Base-by-base conservation (phyloP, 257 asterid genomes). In the Primulina eburnea region DNA sequence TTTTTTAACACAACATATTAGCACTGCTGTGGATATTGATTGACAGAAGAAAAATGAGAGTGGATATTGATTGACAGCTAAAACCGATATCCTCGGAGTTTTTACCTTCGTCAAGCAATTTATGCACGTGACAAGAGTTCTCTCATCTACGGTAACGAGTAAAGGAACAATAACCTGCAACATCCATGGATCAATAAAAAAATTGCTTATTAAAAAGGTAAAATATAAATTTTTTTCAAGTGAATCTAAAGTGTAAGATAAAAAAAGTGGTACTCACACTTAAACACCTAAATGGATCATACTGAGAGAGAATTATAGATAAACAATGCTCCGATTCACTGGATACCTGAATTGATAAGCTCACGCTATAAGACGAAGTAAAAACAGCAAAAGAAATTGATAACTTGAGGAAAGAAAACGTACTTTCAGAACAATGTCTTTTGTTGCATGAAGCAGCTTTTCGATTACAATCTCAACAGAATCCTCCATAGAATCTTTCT, bases 51-150 rank as follows among this genome's bases (percentile, higher is more conserved):
- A 62, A 60, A 69, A 32, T 63, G 64, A 29, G 24, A 68, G 18
- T 56, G 21, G 55, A 56, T 62, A 56, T 20, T 53, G 33, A 62
- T 9, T 8, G 30, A 58, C 11, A 71, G 33, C 35, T 12, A 43
- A 24, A 64, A 63, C 9, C 3, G 43, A 38, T 11, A 11, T 43
- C 53, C 53, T 43, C 53, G 12, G 53, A 43, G 53, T 43, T 43
- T 43, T 43, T 83, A 94, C 99, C 99, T 94, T 91, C 65, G 99
- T 94, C 83, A 94, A 82, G 85, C 98, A 91, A 85, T 92, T 94
- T 72, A 92, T 87, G 84, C 98, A 94, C 33, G 96, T 91, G 73
- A 94, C 98, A 34, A 94, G 96, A 79, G 92, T 89, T 89, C 85
- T 87, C 81, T 94, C 99, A 71, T 94, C 99, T 82, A 91, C 98